A percentile compares a stretch with the other conserved stretches of the same genome.
Evolutionary conservation across 257 asterid genomes (phyloP).

Genomic region (Rauvolfia tetraphylla): DNA sequence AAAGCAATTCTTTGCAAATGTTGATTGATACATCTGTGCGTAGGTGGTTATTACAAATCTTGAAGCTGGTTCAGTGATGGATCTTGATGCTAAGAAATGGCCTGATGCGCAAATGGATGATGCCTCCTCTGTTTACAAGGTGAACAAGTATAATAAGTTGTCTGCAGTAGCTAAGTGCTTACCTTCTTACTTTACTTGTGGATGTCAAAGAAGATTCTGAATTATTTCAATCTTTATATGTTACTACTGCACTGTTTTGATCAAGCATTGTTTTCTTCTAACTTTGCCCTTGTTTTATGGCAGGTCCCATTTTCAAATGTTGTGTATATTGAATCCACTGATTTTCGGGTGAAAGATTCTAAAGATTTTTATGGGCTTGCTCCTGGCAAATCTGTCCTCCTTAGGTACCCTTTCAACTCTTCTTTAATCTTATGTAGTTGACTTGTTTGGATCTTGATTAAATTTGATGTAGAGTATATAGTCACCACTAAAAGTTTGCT

Average conservation of each 20-base stretch:
- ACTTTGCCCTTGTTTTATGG: conserved; percentile 11
- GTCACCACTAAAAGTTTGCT: conserved; percentile 15
- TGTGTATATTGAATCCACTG: conserved; percentile 73
- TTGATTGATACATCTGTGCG: conserved; percentile 9
- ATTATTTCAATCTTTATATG: background rate
- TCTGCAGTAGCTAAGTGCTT: background rate
- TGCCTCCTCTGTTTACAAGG: conserved; percentile 69
- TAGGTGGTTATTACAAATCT: conserved; percentile 80
- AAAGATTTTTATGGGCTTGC: conserved; percentile 98
- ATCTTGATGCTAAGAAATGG: conserved; percentile 91
- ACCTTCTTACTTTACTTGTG: background rate
- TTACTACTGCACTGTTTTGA: background rate
- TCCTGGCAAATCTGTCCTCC: conserved; percentile 88
- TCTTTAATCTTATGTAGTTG: background rate
- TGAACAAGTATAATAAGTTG: conserved; percentile 12
- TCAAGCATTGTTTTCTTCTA: background rate
- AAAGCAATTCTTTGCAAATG: background rate
- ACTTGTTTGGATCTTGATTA: background rate
- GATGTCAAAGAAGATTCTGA: background rate
- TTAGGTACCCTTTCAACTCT: conserved; percentile 43
- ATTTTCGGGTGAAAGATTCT: conserved; percentile 83
- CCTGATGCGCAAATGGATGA: conserved; percentile 81
- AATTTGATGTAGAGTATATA: conserved; percentile 1
- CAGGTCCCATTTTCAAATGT: conserved; percentile 90
- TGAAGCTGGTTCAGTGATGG: conserved; percentile 58